Conservation (phyloP, 805 yeast genomes). For the Teunomyces pallodes region DNA sequence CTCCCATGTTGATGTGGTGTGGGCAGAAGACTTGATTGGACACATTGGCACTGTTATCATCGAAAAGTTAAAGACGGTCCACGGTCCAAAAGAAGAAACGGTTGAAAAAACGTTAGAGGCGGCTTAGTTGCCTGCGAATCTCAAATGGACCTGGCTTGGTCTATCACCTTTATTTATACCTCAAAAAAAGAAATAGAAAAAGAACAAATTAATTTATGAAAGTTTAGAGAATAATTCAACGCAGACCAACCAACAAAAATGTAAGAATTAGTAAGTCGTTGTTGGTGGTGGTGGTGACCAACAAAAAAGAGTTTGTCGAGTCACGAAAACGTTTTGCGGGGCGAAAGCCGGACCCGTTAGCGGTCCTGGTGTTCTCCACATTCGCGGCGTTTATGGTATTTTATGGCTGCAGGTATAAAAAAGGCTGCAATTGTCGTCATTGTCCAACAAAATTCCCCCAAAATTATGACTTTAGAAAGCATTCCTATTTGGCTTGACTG, state of each 20-base stretch:
- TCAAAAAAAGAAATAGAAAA: no score
- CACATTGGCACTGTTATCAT: constrained; percentile 51
- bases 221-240: no score
- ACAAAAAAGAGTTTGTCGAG: not conserved
- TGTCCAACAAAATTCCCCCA: not conserved
- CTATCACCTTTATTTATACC: no score
- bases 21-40: constrained; percentile 80
- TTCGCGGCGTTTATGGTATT: not conserved
- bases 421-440: not conserved
- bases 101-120: not conserved
- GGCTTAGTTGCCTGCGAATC: not conserved
- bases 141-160: no score
- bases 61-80: constrained; percentile 7
- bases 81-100: not conserved
- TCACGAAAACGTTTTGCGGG: not conserved
- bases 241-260: no score
- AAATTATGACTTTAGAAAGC: constrained; percentile 17
- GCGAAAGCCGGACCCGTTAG: not conserved
- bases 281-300: no score
- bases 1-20: constrained; percentile 85
- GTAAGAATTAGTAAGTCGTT: no score
- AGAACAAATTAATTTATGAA: no score
- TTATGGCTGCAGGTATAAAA: not conserved
- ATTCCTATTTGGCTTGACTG: constrained; percentile 84
- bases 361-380: constrained; percentile 3